phyloP scores from a whole-genome alignment of 345 rosid genomes.

The Boechera retrofracta region DNA sequence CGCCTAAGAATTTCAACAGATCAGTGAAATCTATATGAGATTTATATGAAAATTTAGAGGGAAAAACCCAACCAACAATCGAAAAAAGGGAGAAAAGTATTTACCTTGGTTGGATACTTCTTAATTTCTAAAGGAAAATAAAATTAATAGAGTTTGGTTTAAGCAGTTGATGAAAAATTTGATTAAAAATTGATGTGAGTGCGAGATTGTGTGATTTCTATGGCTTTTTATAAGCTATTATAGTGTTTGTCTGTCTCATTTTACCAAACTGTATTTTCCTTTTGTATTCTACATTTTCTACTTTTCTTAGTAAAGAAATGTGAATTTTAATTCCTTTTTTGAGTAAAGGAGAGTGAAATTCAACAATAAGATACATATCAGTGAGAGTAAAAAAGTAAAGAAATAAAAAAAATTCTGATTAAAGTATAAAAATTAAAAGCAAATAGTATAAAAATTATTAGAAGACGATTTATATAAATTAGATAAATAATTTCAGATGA shows the following conservation, averaged over 20 bases:
- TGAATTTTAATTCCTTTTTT: background rate
- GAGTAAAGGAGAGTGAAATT: background rate
- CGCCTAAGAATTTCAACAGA: too few relatives aligned
- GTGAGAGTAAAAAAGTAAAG: background rate
- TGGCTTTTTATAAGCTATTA: conserved; percentile 22
- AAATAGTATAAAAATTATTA: too few relatives aligned
- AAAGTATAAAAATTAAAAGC: background rate
- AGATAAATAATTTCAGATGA: background rate
- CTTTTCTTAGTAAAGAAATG: background rate
- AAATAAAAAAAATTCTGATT: background rate
- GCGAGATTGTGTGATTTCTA: background rate
- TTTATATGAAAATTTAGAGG: too few relatives aligned
- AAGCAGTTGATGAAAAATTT: background rate
- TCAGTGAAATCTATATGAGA: too few relatives aligned
- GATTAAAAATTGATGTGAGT: background rate
- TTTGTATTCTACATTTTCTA: background rate
- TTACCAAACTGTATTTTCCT: background rate
- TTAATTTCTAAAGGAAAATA: background rate
- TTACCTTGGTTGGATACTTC: conserved; percentile 1
- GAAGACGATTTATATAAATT: background rate
- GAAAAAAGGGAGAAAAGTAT: background rate
- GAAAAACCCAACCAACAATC: background rate
- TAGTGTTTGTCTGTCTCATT: background rate
- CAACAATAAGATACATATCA: background rate
- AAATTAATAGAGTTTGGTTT: background rate